phyloP scores from a whole-genome alignment of 163 green algal species.

The Chlorella variabilis region DNA sequence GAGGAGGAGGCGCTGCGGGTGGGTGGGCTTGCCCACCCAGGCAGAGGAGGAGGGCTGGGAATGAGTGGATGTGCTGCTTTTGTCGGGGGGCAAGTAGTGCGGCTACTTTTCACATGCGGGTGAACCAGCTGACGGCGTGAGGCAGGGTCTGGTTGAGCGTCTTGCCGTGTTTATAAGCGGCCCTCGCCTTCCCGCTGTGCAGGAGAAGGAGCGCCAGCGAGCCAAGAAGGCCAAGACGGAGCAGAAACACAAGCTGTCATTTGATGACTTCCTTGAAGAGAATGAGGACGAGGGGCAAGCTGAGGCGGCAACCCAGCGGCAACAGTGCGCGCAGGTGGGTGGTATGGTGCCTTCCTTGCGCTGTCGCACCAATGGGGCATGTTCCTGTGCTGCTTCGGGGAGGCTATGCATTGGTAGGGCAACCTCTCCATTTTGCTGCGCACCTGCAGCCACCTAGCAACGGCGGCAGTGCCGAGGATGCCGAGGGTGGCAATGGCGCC shows the following conservation, averaged over 20 bases:
- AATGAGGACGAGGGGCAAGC: conserved; percentile 50
- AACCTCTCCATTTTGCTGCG: too few relatives aligned
- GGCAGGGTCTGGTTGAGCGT: too few relatives aligned
- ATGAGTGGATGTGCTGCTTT: too few relatives aligned
- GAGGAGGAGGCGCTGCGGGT: conserved; percentile 40
- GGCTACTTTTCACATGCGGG: too few relatives aligned
- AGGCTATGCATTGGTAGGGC: too few relatives aligned
- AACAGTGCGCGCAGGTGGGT: conserved; percentile 12
- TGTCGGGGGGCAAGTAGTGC: too few relatives aligned
- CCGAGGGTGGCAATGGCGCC: conserved; percentile 17
- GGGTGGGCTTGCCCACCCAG: background rate
- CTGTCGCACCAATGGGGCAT: background rate
- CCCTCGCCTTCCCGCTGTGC: too few relatives aligned
- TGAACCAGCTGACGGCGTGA: too few relatives aligned
- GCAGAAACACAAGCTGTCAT: conserved; percentile 75
- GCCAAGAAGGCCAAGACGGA: conserved; percentile 65
- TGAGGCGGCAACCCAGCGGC: background rate
- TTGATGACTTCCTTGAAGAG: conserved; percentile 65
- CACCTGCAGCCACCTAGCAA: conserved; percentile 23
- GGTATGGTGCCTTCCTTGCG: background rate
- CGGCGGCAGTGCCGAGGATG: background rate
- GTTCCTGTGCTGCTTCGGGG: too few relatives aligned
- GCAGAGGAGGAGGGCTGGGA: too few relatives aligned
- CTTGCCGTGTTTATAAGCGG: too few relatives aligned
- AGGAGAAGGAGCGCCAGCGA: conserved; percentile 67